These are phyloP conservation scores for Begonia loranthoides DNA, from an alignment of 306 rosid species.

Conservation along the genomic window DNA sequence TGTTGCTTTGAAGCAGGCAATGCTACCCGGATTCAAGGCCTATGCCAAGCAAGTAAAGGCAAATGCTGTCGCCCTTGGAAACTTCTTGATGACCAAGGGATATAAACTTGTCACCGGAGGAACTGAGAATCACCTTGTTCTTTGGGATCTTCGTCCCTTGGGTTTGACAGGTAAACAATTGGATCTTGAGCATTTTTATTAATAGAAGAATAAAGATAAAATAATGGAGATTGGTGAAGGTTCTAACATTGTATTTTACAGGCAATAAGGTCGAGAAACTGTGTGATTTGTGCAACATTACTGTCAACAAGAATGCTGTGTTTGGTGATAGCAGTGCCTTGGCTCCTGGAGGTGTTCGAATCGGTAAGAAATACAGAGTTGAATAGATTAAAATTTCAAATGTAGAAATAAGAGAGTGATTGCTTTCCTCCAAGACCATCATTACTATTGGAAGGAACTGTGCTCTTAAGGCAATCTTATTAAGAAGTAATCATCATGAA, in stretches of 20 bases:
- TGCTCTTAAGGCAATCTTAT: too few species aligned
- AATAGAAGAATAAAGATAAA: background rate
- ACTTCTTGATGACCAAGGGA: slow-evolving; percentile 62
- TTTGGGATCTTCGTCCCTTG: slow-evolving; percentile 45
- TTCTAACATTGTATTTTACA: slow-evolving; percentile 17
- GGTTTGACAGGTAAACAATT: slow-evolving; percentile 70
- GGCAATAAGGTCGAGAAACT: slow-evolving; percentile 99
- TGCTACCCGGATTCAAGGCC: slow-evolving; percentile 59
- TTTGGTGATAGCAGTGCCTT: slow-evolving; percentile 96
- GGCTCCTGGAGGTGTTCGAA: slow-evolving; percentile 94
- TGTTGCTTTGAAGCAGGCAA: slow-evolving; percentile 79
- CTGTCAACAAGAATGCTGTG: slow-evolving; percentile 95
- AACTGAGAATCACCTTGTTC: slow-evolving; percentile 66
- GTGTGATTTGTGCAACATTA: slow-evolving; percentile 75
- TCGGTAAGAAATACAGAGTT: slow-evolving; percentile 38
- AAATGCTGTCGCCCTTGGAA: slow-evolving; percentile 82
- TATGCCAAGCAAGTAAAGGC: slow-evolving; percentile 95
- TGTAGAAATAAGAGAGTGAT: too few species aligned
- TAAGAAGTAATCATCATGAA: too few species aligned
- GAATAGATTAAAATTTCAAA: too few species aligned
- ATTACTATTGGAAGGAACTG: too few species aligned
- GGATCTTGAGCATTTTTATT: slow-evolving; percentile 1
- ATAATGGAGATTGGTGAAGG: too few species aligned
- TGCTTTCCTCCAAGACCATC: too few species aligned
- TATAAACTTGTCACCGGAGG: slow-evolving; percentile 92